These are phyloP conservation scores for Hawksworthiomyces lignivorus DNA, from an alignment of 2,329 filamentous ascomycete genomes.

Conservation along the genomic window DNA sequence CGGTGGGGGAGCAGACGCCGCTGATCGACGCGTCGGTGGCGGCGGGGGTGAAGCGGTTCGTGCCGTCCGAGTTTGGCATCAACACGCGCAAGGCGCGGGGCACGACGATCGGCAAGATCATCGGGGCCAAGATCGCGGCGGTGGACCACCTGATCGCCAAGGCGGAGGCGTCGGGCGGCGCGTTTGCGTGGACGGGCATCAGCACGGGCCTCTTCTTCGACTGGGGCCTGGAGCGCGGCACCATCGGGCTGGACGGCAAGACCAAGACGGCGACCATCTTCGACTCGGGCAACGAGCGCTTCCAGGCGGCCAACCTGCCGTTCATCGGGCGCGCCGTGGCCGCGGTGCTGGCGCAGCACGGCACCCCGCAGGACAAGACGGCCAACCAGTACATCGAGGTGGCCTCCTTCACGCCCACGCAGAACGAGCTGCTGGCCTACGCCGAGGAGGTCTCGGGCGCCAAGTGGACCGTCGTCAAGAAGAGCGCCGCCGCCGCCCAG, in stretches of 20 bases:
- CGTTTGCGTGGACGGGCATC: slow-evolving; percentile 23
- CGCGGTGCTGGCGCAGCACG: slow-evolving; percentile 18
- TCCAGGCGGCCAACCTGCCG: slow-evolving; percentile 19
- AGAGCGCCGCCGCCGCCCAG: slow-evolving; percentile 26
- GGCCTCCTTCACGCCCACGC: slow-evolving; percentile 49
- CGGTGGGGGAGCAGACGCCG: slow-evolving; percentile 22
- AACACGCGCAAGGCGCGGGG: slow-evolving; percentile 16
- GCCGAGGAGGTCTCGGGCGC: slow-evolving; percentile 41
- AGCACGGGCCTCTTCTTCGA: slow-evolving; percentile 24
- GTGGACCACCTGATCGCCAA: slow-evolving; percentile 12
- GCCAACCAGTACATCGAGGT: slow-evolving; percentile 43
- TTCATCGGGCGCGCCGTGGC: slow-evolving; percentile 21
- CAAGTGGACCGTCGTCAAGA: slow-evolving; percentile 40
- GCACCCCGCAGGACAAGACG: slow-evolving; percentile 20
- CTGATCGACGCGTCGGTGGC: slow-evolving; percentile 18
- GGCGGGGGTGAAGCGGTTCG: slow-evolving; percentile 19
- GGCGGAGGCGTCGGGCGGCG: slow-evolving; percentile 5
- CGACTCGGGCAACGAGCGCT: slow-evolving; percentile 20
- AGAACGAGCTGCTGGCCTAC: slow-evolving; percentile 47
- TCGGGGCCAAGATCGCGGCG: slow-evolving; percentile 38
- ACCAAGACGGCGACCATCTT: slow-evolving; percentile 34
- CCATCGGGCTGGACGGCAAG: slow-evolving; percentile 38
- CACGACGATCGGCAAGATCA: slow-evolving; percentile 11
- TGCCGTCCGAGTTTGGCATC: slow-evolving; percentile 22
- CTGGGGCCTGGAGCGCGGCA: slow-evolving; percentile 38